Base-by-base conservation (phyloP, 805 yeast species). In the Scheffersomyces coipomensis region DNA sequence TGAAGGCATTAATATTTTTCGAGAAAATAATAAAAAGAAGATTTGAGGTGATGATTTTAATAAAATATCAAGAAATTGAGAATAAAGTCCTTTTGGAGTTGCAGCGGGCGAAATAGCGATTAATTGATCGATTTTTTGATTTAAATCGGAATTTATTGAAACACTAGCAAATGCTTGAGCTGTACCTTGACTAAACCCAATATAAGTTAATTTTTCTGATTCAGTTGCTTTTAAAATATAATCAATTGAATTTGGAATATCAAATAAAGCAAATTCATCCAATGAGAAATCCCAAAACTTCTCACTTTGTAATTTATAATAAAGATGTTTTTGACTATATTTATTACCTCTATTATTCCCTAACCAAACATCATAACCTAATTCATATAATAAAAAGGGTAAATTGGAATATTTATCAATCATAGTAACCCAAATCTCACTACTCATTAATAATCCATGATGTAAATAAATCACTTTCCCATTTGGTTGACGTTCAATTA, bases 71-170 rank as follows among this genome's bases (percentile, higher is more conserved):
- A 87, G 81, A 31, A 91, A 66, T 52, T 81, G 78, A 46, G 90
- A 86, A 45, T 82, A 80, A 29, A 90, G 68, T 2, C 95, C 93
- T 32, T 81, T 83, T 0, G 98, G 98, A 0, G 95, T 84, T 75
- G 91, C 84, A 1, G 97, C 97, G 0, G 98, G 98, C 0, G 96
- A 87, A 33, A 90, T 76, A 2, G 96, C 97, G 40, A 90, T 78
- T 46, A 90, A 83, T 37, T 58, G 52, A 25, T 73, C 74, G 34
- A 76, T 65, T 41, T 73, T 71, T 60, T 60, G 49, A 58, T 86
- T 87, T 40, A 90, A 68, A 2, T 72, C 69, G 6, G 83, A 81
- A 53, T 81, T 79, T 13, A 82, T 52, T 0, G 93, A 77, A 17
- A 88, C 66, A 9, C 95, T 75, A 0, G 96, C 97, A 59, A 90